A percentile compares a stretch with the other conserved stretches of the same genome.
Conservation (phyloP, 805 yeast genomes). For the Saccharomycopsis capsularis region DNA sequence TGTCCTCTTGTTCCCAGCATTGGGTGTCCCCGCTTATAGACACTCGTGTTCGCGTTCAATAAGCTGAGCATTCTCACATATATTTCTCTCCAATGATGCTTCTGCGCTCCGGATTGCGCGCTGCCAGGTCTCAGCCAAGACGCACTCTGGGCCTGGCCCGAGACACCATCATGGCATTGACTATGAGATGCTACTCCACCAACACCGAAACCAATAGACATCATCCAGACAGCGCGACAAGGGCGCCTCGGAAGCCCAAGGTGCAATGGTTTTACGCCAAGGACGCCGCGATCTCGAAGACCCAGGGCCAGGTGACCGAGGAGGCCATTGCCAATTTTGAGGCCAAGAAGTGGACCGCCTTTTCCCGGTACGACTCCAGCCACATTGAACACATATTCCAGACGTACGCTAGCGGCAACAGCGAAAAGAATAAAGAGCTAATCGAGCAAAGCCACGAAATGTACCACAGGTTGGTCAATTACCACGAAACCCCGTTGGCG, state of each 20-base stretch:
- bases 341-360: slow-evolving; percentile 53
- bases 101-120: too few species aligned
- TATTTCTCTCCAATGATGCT: too few species aligned
- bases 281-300: slow-evolving; percentile 56
- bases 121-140: too few species aligned
- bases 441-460: slow-evolving; percentile 10
- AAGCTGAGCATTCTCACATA: too few species aligned
- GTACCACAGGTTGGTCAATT: slow-evolving; percentile 4
- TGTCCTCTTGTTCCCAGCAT: too few species aligned
- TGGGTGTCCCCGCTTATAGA: too few species aligned
- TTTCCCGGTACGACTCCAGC: slow-evolving; percentile 54
- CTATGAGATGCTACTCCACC: too few species aligned
- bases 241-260: background rate
- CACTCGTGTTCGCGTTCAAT: too few species aligned
- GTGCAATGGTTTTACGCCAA: slow-evolving; percentile 76
- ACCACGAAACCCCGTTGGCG: background rate
- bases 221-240: too few species aligned
- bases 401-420: background rate
- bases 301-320: slow-evolving; percentile 39
- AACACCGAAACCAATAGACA: too few species aligned
- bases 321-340: slow-evolving; percentile 32
- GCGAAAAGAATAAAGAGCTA: background rate
- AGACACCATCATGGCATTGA: too few species aligned
- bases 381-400: slow-evolving; percentile 48
- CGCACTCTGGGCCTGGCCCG: too few species aligned